Evolutionary conservation across 2,329 filamentous ascomycete species (phyloP).

Genomic region (Truncatella angustata): DNA sequence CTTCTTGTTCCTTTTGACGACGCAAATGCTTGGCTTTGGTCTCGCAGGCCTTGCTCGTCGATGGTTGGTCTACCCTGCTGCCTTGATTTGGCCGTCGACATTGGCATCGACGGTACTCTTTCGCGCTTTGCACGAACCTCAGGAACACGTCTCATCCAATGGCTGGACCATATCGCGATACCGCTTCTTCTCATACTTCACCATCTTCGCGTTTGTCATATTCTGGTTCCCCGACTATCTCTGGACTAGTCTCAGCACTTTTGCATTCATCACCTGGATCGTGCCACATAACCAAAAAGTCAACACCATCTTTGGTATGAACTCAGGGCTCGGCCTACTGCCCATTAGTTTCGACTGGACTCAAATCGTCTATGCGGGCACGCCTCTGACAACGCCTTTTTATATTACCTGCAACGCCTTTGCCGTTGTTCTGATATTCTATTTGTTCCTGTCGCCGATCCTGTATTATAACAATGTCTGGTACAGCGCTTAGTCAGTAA

Average conservation of each 20-base stretch:
- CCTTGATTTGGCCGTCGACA: slow-evolving; percentile 33
- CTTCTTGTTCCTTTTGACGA: slow-evolving; percentile 29
- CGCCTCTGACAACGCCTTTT: slow-evolving; percentile 28
- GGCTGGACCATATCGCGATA: slow-evolving; percentile 34
- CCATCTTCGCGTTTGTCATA: slow-evolving; percentile 24
- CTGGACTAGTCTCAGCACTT: slow-evolving; percentile 20
- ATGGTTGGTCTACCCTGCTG: slow-evolving; percentile 33
- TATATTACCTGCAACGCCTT: slow-evolving; percentile 30
- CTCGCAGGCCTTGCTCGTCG: slow-evolving; percentile 31
- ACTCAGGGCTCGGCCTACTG: slow-evolving; percentile 21
- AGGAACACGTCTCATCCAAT: slow-evolving; percentile 25
- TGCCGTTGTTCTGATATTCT: slow-evolving; percentile 27
- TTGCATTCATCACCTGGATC: slow-evolving; percentile 22
- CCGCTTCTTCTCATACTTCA: slow-evolving; percentile 32
- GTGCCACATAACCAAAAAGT: slow-evolving; percentile 16
- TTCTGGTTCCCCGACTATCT: slow-evolving; percentile 22
- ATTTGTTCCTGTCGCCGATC: slow-evolving; percentile 28
- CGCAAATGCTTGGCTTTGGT: slow-evolving; percentile 32
- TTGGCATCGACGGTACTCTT: slow-evolving; percentile 33
- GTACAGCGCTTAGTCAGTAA: slow-evolving; percentile 26
- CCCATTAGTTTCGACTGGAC: slow-evolving; percentile 33
- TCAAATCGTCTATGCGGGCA: slow-evolving; percentile 28
- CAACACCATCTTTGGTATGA: slow-evolving; percentile 18
- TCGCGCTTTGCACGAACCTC: slow-evolving; percentile 30
- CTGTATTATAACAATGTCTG: slow-evolving; percentile 31